Evolutionary conservation across 176 grass and related monocot genomes (phyloP).

Genomic region (Phoenix roebelenii): DNA sequence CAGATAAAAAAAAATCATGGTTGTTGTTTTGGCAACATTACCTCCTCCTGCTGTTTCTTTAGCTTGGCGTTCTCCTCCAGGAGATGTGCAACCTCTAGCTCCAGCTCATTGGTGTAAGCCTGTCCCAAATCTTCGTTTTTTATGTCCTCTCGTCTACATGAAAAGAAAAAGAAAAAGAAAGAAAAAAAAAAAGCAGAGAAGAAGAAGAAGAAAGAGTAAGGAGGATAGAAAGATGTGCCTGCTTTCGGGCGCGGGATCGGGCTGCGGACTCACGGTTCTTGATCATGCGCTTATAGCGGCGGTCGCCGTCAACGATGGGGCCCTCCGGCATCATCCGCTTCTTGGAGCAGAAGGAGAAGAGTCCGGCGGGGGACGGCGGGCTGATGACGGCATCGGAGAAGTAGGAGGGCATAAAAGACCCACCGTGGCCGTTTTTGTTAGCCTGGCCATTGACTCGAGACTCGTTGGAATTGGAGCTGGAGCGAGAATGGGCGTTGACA

Average conservation of each 20-base stretch:
- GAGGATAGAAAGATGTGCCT: not conserved
- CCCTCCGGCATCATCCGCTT: not conserved
- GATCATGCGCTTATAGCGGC: slow-evolving; percentile 8
- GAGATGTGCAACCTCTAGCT: slow-evolving; percentile 1
- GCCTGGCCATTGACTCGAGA: too few species aligned
- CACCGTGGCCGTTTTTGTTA: not conserved
- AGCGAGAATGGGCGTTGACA: too few species aligned
- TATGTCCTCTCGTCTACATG: too few species aligned
- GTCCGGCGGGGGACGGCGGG: not conserved
- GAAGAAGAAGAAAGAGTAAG: not conserved
- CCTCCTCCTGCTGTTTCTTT: slow-evolving; percentile 5
- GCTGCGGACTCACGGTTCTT: slow-evolving; percentile 20
- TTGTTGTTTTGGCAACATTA: not conserved
- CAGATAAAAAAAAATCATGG: too few species aligned
- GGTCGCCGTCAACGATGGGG: not conserved
- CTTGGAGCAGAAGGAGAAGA: slow-evolving; percentile 13
- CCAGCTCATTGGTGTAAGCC: slow-evolving; percentile 13
- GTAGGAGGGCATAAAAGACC: not conserved
- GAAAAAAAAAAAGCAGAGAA: not conserved
- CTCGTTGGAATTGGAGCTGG: not conserved
- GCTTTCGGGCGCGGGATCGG: slow-evolving; percentile 16
- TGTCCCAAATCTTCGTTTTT: not conserved
- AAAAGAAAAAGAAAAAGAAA: too few species aligned
- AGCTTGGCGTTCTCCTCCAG: slow-evolving; percentile 9
- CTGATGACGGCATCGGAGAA: slow-evolving; percentile 3